Conservation (phyloP, 257 asterid genomes). For the Lycium ferocissimum region DNA sequence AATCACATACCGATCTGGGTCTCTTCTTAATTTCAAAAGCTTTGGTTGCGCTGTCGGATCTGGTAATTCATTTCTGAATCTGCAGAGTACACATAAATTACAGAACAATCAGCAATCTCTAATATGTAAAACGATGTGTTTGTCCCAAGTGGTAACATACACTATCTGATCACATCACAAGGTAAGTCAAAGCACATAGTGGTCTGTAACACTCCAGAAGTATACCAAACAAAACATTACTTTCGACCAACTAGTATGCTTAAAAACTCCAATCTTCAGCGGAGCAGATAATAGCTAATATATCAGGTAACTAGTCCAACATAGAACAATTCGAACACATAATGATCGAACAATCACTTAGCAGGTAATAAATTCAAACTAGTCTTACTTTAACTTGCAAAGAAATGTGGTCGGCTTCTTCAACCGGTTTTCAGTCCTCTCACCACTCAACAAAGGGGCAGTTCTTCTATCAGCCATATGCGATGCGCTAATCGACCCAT, state of each 20-base stretch:
- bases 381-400: conserved; percentile 95
- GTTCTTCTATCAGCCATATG: conserved; percentile 86
- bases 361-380: conserved; percentile 26
- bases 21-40: conserved; percentile 77
- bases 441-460: conserved; percentile 70
- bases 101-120: background rate
- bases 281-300: background rate
- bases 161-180: background rate
- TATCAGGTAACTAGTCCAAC: background rate
- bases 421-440: conserved; percentile 83
- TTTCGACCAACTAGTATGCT: background rate
- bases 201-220: background rate
- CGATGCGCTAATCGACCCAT: conserved; percentile 80
- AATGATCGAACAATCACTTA: conserved; percentile 17
- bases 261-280: background rate
- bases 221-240: background rate
- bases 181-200: background rate
- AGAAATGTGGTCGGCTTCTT: conserved; percentile 96
- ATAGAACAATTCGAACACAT: background rate
- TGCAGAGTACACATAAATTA: conserved; percentile 43
- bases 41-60: conserved; percentile 97
- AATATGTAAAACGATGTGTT: background rate
- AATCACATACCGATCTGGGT: conserved; percentile 76
- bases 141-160: conserved; percentile 14
- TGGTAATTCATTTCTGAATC: conserved; percentile 97